Evolutionary conservation across 805 yeast genomes (phyloP).

Genomic region (Ascoidea asiatica): DNA sequence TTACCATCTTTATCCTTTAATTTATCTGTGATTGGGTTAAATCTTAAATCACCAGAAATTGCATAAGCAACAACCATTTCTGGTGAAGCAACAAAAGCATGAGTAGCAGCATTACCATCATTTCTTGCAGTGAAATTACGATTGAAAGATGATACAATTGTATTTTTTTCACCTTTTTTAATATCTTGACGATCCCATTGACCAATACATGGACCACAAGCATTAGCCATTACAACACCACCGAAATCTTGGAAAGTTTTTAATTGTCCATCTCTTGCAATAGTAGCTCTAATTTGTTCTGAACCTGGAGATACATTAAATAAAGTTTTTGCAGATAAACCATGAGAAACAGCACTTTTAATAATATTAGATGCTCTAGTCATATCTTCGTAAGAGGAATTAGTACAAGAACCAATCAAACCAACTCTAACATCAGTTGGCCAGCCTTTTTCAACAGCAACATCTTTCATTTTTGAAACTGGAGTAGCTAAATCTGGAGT

Average conservation of each 20-base stretch:
- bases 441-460: slow-evolving; percentile 80
- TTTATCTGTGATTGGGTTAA: slow-evolving; percentile 90
- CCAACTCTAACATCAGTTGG: slow-evolving; percentile 89
- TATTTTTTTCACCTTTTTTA: slow-evolving; percentile 89
- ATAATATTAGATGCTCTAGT: slow-evolving; percentile 90
- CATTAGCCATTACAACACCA: slow-evolving; percentile 90
- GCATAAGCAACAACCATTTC: slow-evolving; percentile 93
- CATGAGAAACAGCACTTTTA: slow-evolving; percentile 80
- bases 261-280: slow-evolving; percentile 90
- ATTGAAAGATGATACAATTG: slow-evolving; percentile 94
- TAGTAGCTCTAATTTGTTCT: slow-evolving; percentile 96
- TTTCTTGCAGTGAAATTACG: slow-evolving; percentile 97
- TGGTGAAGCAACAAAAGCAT: slow-evolving; percentile 95
- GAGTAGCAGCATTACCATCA: slow-evolving; percentile 95
- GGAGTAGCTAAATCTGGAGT: slow-evolving; percentile 98
- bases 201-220: slow-evolving; percentile 99
- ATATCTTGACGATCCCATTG: slow-evolving; percentile 96
- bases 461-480: slow-evolving; percentile 72
- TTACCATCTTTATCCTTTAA: slow-evolving; percentile 81
- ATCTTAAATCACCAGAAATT: slow-evolving; percentile 89
- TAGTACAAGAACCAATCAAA: slow-evolving; percentile 96
- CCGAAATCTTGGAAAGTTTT: slow-evolving; percentile 83
- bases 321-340: slow-evolving; percentile 82
- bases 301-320: slow-evolving; percentile 97
- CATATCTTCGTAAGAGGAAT: slow-evolving; percentile 98